Evolutionary conservation across 768 basidiomycete species (phyloP), one percentile per base, ranked within the genome.

Genomic region (Russula brevipes): DNA sequence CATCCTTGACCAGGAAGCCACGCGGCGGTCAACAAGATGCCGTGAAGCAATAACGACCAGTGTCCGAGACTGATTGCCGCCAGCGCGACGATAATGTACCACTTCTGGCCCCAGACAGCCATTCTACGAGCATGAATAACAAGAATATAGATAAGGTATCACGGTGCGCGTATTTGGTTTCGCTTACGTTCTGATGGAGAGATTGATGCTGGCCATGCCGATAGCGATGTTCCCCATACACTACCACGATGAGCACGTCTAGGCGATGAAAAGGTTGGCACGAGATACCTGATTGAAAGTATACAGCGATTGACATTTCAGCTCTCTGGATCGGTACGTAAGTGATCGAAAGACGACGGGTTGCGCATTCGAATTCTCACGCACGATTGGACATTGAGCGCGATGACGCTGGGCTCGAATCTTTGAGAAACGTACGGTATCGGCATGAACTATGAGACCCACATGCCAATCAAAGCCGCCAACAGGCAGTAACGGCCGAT

Each of bases 41-140:
- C 85, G 74, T 87, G 86, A 24, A 88, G 74, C 62, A 88, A 82
- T 51, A 88, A 72, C 0, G 84, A 83, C 87, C 87, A 88, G 65
- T 87, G 87, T 1, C 87, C 87, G 12, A 87, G 74, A 47, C 85
- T 83, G 53, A 88, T 69, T 33, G 82, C n/a, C 7, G 83, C 70
- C 11, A 89, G 74, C 8, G 77, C 61, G 5, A 74, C 72, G 39
- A 85, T 73, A 64, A 88, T 76, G 67, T 78, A 83, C 64, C 76
- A 75, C 54, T 81, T 81, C 54, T 84, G 80, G 6, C 80, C 80
- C 86, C 86, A 88, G 33, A 88, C 80, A 11, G 86, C 87, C 73
- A 88, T 82, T 3, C 81, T 80, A 62, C 2, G 19, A 39, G 42
- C 41, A 47, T 4, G 45, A 12, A 6, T 4, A 19, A 46, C 16